Evolutionary conservation across 2,329 filamentous ascomycete genomes (phyloP).

Genomic region (Colletotrichum abscissum): DNA sequence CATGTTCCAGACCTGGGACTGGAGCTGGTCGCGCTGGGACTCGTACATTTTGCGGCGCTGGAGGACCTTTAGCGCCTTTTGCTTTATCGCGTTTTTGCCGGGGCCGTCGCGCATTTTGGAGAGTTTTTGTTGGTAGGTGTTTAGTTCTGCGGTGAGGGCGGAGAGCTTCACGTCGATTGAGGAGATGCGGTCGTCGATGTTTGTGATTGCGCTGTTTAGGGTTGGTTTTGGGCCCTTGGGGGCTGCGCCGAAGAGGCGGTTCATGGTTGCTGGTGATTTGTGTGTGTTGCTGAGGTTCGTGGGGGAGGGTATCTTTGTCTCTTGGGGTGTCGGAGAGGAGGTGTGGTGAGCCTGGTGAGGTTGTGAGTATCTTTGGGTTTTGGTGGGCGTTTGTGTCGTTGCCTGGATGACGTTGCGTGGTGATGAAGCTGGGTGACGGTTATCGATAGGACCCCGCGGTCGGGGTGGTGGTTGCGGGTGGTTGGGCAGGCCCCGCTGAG

Average conservation of each 20-base stretch:
- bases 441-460: slow-evolving; percentile 31
- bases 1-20: slow-evolving; percentile 98
- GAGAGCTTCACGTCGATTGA: slow-evolving; percentile 95
- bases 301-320: no score
- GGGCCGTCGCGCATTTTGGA: slow-evolving; percentile 95
- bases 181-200: slow-evolving; percentile 86
- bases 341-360: not conserved
- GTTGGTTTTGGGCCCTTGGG: slow-evolving; percentile 90
- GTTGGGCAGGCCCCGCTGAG: no score
- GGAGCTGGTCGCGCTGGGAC: slow-evolving; percentile 90
- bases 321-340: slow-evolving; percentile 15
- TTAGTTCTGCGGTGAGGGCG: slow-evolving; percentile 89
- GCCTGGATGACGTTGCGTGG: not conserved
- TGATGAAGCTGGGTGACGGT: not conserved
- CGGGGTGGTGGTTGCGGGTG: not conserved
- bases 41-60: slow-evolving; percentile 96
- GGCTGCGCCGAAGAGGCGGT: slow-evolving; percentile 93
- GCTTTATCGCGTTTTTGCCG: slow-evolving; percentile 90
- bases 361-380: not conserved
- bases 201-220: slow-evolving; percentile 83
- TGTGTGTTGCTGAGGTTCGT: not conserved
- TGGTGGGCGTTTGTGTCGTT: not conserved
- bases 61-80: slow-evolving; percentile 93
- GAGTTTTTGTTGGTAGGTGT: slow-evolving; percentile 88
- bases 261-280: slow-evolving; percentile 71